Conservation (phyloP, 2,329 filamentous ascomycete genomes). For the Aureobasidium pullulans region DNA sequence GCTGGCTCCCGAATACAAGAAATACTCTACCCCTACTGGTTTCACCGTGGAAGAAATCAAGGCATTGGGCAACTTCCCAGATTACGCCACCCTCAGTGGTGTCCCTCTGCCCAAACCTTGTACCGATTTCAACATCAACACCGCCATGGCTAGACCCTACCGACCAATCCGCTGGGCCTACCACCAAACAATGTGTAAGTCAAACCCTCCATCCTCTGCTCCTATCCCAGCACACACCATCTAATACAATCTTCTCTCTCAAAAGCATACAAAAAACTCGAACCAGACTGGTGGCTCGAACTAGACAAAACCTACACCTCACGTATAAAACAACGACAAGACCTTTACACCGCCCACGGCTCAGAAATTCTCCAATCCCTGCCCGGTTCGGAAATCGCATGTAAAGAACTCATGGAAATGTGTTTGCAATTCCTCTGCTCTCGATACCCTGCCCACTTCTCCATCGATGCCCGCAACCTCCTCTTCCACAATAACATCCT, state of each 20-base stretch:
- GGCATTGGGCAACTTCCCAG: constrained; percentile 66
- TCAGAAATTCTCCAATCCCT: constrained; percentile 58
- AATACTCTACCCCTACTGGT: constrained; percentile 52
- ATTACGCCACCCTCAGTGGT: constrained; percentile 68
- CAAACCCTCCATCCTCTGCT: background rate
- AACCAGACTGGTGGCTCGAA: constrained; percentile 84
- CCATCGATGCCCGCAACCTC: constrained; percentile 46
- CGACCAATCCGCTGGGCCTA: constrained; percentile 77
- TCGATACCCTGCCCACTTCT: constrained; percentile 71
- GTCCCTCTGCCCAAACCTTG: constrained; percentile 63
- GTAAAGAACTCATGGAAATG: constrained; percentile 86
- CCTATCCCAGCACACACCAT: background rate
- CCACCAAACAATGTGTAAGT: constrained; percentile 85
- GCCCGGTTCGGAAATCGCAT: constrained; percentile 69
- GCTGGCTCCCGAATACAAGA: constrained; percentile 17
- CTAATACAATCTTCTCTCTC: background rate
- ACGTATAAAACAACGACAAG: constrained; percentile 61
- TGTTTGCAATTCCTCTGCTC: constrained; percentile 68
- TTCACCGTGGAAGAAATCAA: constrained; percentile 64
- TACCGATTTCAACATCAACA: constrained; percentile 58
- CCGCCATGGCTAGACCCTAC: constrained; percentile 65
- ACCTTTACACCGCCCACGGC: constrained; percentile 57
- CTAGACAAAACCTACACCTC: constrained; percentile 64
- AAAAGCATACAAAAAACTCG: constrained; percentile 66
- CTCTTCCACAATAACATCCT: constrained; percentile 64